phyloP scores from a whole-genome alignment of 2,329 filamentous ascomycete species.

The Magnaporthales sp. region DNA sequence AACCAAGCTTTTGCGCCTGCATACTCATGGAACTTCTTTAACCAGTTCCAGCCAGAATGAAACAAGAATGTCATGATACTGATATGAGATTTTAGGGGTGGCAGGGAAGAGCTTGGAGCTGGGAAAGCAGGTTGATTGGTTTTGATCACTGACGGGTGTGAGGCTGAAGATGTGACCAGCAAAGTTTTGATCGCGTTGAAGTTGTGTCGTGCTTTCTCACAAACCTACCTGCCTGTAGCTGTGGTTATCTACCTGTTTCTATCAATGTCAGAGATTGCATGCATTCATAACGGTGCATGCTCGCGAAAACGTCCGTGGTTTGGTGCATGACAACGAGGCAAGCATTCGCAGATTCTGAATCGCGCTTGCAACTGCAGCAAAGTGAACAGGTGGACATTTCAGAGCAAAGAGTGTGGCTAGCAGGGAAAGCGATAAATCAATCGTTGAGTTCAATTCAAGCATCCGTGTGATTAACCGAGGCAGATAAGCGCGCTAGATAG shows the following conservation, averaged over 20 bases:
- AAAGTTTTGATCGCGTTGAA: not conserved
- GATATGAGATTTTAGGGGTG: not conserved
- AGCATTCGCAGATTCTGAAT: not conserved
- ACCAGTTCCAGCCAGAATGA: slow-evolving; percentile 3
- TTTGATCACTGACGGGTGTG: not conserved
- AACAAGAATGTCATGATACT: not conserved
- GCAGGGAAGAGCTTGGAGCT: not conserved
- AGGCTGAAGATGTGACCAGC: not conserved
- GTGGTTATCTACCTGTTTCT: not conserved
- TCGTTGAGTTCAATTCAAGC: not conserved
- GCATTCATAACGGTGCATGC: not conserved
- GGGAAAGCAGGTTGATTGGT: not conserved
- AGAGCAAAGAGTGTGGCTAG: not conserved
- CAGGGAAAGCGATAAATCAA: not conserved
- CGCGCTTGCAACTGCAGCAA: not conserved
- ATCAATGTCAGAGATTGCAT: not conserved
- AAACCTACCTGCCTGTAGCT: too few relatives aligned
- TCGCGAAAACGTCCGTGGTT: too few relatives aligned
- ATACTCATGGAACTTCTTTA: slow-evolving; percentile 15
- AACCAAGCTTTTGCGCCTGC: slow-evolving; percentile 11
- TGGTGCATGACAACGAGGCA: too few relatives aligned
- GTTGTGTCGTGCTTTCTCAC: not conserved
- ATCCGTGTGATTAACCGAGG: not conserved
- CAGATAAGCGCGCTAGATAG: not conserved
- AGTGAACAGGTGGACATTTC: not conserved